phyloP scores from a whole-genome alignment of 129 eudicot species.

The Flaveria bidentis region DNA sequence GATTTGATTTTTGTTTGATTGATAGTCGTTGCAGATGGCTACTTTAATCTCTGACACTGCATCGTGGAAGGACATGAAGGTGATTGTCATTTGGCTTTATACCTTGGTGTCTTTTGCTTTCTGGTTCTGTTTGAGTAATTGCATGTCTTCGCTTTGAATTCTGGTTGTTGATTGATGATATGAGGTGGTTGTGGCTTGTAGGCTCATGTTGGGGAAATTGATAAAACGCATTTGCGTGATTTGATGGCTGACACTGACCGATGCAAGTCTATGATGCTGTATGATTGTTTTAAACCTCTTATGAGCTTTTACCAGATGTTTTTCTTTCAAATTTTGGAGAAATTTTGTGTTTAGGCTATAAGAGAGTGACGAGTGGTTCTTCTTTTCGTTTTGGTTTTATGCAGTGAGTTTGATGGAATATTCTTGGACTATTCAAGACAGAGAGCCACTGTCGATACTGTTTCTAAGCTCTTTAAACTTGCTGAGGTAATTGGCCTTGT shows the following conservation, averaged over 20 bases:
- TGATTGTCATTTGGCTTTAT: slow-evolving; percentile 17
- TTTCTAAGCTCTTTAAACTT: slow-evolving; percentile 65
- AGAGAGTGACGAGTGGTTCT: slow-evolving; percentile 11
- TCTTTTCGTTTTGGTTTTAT: slow-evolving; percentile 18
- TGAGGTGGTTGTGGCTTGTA: slow-evolving; percentile 25
- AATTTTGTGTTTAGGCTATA: slow-evolving; percentile 15
- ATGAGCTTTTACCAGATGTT: slow-evolving; percentile 3
- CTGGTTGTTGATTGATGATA: slow-evolving; percentile 9
- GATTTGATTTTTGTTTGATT: background rate
- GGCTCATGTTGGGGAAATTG: slow-evolving; percentile 84
- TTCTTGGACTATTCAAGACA: slow-evolving; percentile 88
- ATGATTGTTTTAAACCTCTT: slow-evolving; percentile 32
- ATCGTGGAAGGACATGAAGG: slow-evolving; percentile 84
- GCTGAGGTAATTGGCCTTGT: slow-evolving; percentile 64
- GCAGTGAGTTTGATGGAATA: slow-evolving; percentile 80
- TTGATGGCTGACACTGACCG: slow-evolving; percentile 71
- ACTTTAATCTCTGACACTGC: slow-evolving; percentile 71
- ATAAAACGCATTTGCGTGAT: slow-evolving; percentile 89
- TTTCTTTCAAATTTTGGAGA: background rate
- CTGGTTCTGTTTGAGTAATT: slow-evolving; percentile 3
- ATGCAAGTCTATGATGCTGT: slow-evolving; percentile 93
- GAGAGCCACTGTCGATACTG: slow-evolving; percentile 61
- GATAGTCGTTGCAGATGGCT: slow-evolving; percentile 66
- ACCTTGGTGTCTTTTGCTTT: background rate
- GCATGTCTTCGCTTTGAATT: background rate